Percentiles rank a stretch among this genome's conserved stretches.
phyloP scores from a whole-genome alignment of 2,329 filamentous ascomycete species.

The Claviceps spartinae region DNA sequence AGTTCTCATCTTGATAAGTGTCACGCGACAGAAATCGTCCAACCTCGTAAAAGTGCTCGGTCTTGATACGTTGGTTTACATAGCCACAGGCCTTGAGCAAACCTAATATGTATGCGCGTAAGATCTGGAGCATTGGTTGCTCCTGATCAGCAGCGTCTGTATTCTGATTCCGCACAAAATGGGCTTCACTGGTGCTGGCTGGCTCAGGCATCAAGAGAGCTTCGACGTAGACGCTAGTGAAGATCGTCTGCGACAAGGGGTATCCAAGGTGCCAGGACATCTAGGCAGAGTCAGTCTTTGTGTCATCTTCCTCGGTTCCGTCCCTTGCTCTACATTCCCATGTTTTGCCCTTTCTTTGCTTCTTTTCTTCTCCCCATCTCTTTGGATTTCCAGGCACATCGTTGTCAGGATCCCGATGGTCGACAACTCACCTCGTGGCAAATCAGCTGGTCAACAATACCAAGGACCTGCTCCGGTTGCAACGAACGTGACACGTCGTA shows the following conservation, averaged over 20 bases:
- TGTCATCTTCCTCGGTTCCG: too few species aligned
- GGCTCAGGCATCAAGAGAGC: conserved; percentile 62
- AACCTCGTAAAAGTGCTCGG: conserved; percentile 86
- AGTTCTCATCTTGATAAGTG: too few species aligned
- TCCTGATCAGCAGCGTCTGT: conserved; percentile 15
- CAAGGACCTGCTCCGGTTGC: conserved; percentile 67
- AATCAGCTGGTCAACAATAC: conserved; percentile 86
- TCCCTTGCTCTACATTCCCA: too few species aligned
- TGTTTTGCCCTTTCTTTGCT: background rate
- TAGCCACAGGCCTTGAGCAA: conserved; percentile 71
- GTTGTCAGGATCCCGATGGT: background rate
- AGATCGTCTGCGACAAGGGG: conserved; percentile 83
- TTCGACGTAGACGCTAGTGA: conserved; percentile 86
- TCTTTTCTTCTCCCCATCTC: background rate
- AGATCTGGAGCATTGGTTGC: conserved; percentile 43
- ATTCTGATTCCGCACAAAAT: conserved; percentile 36
- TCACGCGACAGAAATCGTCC: background rate
- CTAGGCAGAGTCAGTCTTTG: conserved; percentile 25
- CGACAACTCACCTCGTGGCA: conserved; percentile 58
- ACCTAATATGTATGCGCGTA: conserved; percentile 77
- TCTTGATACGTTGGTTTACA: conserved; percentile 62
- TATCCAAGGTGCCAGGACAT: conserved; percentile 98
- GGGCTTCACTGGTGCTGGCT: conserved; percentile 47
- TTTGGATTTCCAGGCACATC: background rate
- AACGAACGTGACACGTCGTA: conserved; percentile 60